Conservation (phyloP, 371 early-diverging fungal genomes). For the Gilbertella persicaria region DNA sequence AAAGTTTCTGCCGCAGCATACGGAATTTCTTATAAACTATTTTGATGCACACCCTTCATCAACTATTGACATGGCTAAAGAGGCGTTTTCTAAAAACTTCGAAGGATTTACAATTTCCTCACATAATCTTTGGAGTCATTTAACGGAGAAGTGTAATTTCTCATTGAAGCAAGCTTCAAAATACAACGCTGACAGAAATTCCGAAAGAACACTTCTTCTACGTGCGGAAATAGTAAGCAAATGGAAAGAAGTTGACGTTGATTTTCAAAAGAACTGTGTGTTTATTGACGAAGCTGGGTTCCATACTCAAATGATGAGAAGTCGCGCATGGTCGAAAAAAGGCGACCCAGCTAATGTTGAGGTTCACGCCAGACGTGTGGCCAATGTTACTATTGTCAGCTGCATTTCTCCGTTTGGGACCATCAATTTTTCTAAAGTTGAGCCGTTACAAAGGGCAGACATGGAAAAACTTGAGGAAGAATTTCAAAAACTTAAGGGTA, state of each 20-base stretch:
- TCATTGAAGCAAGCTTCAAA: conserved; percentile 10
- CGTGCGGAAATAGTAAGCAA: conserved; percentile 5
- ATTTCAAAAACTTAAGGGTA: conserved; percentile 3
- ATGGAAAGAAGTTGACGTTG: conserved; percentile 3
- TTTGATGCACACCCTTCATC: conserved; percentile 13
- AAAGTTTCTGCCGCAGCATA: conserved; percentile 13
- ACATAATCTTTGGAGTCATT: conserved; percentile 12
- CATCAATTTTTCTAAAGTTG: conserved; percentile 10
- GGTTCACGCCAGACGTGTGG: background rate
- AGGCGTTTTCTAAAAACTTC: conserved; percentile 5
- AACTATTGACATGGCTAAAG: conserved; percentile 11
- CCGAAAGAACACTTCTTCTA: conserved; percentile 10
- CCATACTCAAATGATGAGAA: conserved; percentile 2
- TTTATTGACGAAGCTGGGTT: conserved; percentile 2
- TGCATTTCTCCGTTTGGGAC: conserved; percentile 4
- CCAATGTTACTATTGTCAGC: conserved; percentile 4
- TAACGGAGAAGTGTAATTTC: conserved; percentile 8
- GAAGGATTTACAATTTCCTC: conserved; percentile 8
- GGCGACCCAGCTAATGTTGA: conserved; percentile 1
- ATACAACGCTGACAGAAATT: conserved; percentile 15
- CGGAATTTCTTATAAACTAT: conserved; percentile 8
- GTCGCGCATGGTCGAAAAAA: conserved; percentile 11
- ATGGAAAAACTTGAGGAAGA: conserved; percentile 9
- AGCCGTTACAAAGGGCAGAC: conserved; percentile 6
- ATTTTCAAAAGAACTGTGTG: conserved; percentile 7